Conservation (phyloP, 2,329 filamentous ascomycete genomes). For the Fusarium gaditjirri region DNA sequence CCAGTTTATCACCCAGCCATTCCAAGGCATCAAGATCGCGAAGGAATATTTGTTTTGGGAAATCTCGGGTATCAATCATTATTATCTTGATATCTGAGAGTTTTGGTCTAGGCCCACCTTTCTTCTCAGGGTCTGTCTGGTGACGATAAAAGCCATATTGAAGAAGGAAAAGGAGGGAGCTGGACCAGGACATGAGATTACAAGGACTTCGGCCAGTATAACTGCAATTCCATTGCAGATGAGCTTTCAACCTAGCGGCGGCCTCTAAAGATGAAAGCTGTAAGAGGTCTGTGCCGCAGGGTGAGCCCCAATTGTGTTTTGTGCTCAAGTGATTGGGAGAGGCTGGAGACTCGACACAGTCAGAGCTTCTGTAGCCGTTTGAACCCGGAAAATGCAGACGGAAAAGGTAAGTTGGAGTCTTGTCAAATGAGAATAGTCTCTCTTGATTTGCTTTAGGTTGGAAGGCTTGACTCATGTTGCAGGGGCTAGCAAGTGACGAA, state of each 20-base stretch:
- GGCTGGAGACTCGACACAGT: not conserved
- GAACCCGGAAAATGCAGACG: not conserved
- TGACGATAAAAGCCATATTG: not conserved
- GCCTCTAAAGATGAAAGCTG: not conserved
- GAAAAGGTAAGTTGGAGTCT: not conserved
- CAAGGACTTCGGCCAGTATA: too few relatives aligned
- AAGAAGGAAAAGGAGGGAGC: not conserved
- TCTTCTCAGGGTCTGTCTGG: fast-evolving
- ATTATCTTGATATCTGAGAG: not conserved
- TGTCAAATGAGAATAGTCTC: fast-evolving
- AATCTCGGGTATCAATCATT: not conserved
- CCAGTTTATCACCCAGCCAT: too few relatives aligned
- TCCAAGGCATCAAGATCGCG: not conserved
- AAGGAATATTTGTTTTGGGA: not conserved
- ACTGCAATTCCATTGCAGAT: not conserved
- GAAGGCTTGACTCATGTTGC: not conserved
- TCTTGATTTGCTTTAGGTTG: not conserved
- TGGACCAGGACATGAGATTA: slow-evolving; percentile 1
- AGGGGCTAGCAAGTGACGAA: too few relatives aligned
- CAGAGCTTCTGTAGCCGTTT: not conserved
- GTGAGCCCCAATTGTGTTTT: too few relatives aligned
- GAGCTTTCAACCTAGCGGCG: fast-evolving
- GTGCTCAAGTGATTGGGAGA: not conserved
- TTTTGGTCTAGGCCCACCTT: not conserved
- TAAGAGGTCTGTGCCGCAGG: not conserved